phyloP scores from a whole-genome alignment of 108 stramenopile genomes.

The Epithemia pelagica region DNA sequence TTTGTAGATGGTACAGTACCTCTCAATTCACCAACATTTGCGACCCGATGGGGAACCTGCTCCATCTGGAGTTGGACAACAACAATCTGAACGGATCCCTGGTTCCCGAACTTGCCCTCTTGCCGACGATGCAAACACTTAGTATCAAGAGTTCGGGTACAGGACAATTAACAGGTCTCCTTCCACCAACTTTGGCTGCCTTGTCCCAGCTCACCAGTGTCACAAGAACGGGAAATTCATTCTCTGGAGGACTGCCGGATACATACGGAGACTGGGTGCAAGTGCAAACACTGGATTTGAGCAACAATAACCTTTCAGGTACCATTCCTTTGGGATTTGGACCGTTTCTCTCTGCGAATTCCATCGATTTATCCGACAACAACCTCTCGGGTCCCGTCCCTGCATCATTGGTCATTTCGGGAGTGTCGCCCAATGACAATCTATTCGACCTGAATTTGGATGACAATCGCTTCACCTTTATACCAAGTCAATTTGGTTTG shows the following conservation, averaged over 20 bases:
- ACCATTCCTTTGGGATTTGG: constrained; percentile 5
- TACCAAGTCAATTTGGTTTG: background rate
- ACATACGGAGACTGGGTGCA: background rate
- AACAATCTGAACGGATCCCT: constrained; percentile 37
- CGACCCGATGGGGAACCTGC: constrained; percentile 6
- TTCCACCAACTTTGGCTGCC: constrained; percentile 25
- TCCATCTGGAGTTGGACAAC: constrained; percentile 23
- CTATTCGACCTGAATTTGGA: background rate
- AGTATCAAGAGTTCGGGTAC: constrained; percentile 1
- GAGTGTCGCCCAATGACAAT: background rate
- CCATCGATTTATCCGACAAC: constrained; percentile 1
- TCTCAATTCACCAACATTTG: background rate
- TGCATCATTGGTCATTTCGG: background rate
- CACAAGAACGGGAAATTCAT: constrained; percentile 1
- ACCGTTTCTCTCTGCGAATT: background rate
- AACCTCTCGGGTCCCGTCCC: constrained; percentile 3
- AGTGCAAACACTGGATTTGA: constrained; percentile 6
- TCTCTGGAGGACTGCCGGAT: constrained; percentile 2
- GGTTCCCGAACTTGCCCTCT: constrained; percentile 19
- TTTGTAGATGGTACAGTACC: constrained; percentile 27
- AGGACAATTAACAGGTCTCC: constrained; percentile 29
- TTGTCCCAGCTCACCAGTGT: background rate
- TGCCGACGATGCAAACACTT: constrained; percentile 19
- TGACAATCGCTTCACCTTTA: background rate
- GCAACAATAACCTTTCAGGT: constrained; percentile 5